Percentiles rank a stretch among this genome's conserved stretches.
Conservation (phyloP, 2,329 filamentous ascomycete genomes). For the Fusarium tanahbumbuense region DNA sequence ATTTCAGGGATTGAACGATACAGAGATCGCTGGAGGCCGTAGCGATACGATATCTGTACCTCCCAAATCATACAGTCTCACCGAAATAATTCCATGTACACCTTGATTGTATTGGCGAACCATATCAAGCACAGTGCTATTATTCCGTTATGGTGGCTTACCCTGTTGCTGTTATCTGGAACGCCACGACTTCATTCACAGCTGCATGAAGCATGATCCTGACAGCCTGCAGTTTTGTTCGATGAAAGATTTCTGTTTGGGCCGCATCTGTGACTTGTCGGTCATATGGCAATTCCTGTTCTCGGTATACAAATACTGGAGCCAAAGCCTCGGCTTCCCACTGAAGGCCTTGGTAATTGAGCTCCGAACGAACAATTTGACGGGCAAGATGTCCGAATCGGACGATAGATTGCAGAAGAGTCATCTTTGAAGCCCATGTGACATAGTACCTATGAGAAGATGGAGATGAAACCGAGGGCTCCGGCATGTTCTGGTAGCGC, state of each 20-base stretch:
- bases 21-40: background rate
- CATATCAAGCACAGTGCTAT: background rate
- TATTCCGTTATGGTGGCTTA: background rate
- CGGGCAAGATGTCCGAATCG: constrained; percentile 18
- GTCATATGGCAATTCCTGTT: constrained; percentile 20
- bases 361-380: background rate
- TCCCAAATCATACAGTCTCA: background rate
- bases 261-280: constrained; percentile 8
- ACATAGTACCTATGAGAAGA: background rate
- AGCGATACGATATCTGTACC: constrained; percentile 4
- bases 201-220: background rate
- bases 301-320: constrained; percentile 9
- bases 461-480: constrained; percentile 10
- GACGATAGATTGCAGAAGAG: background rate
- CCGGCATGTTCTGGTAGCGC: background rate
- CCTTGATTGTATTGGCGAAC: background rate
- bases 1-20: constrained; percentile 7
- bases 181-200: background rate
- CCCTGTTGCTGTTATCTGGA: background rate
- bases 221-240: background rate
- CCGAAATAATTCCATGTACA: background rate
- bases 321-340: constrained; percentile 27
- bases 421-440: constrained; percentile 10
- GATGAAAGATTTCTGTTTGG: background rate
- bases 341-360: constrained; percentile 14